Evolutionary conservation across 345 rosid species (phyloP).

Genomic region (Carallia brachiata): DNA sequence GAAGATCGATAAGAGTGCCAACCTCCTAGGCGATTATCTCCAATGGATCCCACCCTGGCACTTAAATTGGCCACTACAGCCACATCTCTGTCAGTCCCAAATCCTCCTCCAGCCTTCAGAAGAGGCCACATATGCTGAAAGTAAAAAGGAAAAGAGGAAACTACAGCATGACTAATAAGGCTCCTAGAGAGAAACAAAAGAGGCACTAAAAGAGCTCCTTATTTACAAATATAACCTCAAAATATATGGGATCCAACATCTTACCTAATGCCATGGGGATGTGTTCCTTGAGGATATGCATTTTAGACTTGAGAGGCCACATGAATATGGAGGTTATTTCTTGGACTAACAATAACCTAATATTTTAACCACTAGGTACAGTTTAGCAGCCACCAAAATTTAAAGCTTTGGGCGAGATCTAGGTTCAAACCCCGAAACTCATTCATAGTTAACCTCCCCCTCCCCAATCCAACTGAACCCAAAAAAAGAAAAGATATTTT

Average conservation of each 20-base stretch:
- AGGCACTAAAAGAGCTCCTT: neutral
- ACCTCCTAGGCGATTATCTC: slow-evolving; percentile 82
- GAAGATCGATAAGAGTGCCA: slow-evolving; percentile 94
- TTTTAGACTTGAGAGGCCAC: neutral
- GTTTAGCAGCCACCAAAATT: too few relatives aligned
- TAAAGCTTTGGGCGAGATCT: too few relatives aligned
- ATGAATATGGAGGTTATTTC: too few relatives aligned
- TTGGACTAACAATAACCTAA: too few relatives aligned
- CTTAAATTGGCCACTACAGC: slow-evolving; percentile 90
- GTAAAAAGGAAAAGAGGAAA: slow-evolving; percentile 3
- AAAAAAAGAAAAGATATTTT: too few relatives aligned
- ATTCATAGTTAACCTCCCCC: too few relatives aligned
- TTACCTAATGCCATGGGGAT: neutral
- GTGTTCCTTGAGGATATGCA: neutral
- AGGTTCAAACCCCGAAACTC: too few relatives aligned
- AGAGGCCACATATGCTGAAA: slow-evolving; percentile 96
- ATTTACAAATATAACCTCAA: neutral
- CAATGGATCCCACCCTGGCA: slow-evolving; percentile 85
- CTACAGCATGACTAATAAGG: neutral
- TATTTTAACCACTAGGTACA: too few relatives aligned
- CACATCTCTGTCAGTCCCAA: slow-evolving; percentile 60
- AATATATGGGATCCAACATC: neutral
- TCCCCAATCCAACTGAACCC: too few relatives aligned
- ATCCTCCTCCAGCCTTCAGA: slow-evolving; percentile 76
- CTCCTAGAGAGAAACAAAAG: neutral